A percentile compares a stretch with the other conserved stretches of the same genome.
These are phyloP conservation scores for Stachybotrys chlorohalonatus DNA, from an alignment of 2,329 filamentous ascomycete genomes.

Conservation along the genomic window DNA sequence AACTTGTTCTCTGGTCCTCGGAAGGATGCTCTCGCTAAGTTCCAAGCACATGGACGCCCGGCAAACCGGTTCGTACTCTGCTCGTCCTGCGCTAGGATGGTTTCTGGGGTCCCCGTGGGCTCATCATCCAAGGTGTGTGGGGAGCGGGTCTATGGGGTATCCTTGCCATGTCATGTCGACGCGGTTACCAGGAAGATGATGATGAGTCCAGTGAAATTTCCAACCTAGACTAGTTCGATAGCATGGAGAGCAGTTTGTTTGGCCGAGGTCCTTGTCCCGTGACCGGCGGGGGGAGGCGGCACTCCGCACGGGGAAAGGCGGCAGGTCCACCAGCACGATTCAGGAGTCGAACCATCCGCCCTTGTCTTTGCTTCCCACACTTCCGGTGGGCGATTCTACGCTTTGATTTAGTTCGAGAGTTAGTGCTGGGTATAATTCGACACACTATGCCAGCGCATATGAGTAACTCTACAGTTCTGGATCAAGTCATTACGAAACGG, in stretches of 20 bases:
- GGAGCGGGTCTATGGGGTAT: background rate
- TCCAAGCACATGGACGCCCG: background rate
- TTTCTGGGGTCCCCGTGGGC: conserved; percentile 3
- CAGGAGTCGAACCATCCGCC: background rate
- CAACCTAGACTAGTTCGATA: no score
- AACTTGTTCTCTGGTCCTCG: background rate
- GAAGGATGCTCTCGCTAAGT: background rate
- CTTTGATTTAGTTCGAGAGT: background rate
- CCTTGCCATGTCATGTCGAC: background rate
- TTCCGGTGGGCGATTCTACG: background rate
- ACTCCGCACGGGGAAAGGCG: conserved; percentile 4
- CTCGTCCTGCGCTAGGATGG: background rate
- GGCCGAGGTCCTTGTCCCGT: background rate
- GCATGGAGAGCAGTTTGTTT: no score
- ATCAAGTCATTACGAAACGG: no score
- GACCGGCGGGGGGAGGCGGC: background rate
- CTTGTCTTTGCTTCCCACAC: background rate
- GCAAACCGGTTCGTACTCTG: background rate
- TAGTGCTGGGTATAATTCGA: background rate
- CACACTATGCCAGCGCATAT: background rate
- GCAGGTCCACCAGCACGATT: conserved; percentile 1
- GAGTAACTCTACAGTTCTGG: background rate
- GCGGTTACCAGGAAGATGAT: no score
- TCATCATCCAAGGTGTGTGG: background rate
- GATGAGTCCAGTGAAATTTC: no score